Percentiles rank a stretch among this genome's conserved stretches.
Conservation (phyloP, 2,329 filamentous ascomycete species). For the Colletotrichum lindemuthianum region DNA sequence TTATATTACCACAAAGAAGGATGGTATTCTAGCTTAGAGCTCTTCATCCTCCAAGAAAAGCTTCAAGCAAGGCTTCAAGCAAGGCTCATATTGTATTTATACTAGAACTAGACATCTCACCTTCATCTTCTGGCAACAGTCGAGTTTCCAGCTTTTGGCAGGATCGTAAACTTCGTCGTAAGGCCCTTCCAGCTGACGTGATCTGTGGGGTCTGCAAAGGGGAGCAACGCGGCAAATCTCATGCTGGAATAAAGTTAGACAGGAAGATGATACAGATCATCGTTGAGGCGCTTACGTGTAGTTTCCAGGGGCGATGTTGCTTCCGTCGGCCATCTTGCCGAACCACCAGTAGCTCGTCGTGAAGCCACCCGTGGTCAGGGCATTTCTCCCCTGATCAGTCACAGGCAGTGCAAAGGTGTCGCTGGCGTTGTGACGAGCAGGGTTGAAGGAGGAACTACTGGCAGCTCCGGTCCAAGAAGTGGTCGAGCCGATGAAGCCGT, state of each 20-base stretch:
- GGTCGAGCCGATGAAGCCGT: conserved; percentile 54
- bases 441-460: conserved; percentile 44
- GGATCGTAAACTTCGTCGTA: conserved; percentile 22
- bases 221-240: conserved; percentile 24
- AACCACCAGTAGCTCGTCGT: conserved; percentile 51
- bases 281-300: conserved; percentile 46
- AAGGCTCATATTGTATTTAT: no score
- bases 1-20: no score
- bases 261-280: no score
- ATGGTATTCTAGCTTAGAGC: no score
- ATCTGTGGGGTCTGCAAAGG: conserved; percentile 14
- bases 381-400: conserved; percentile 40
- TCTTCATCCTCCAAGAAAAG: no score
- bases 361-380: conserved; percentile 45
- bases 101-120: not conserved
- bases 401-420: conserved; percentile 51
- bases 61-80: no score
- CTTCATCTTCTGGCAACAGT: not conserved
- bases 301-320: conserved; percentile 49
- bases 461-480: conserved; percentile 43
- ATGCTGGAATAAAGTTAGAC: conserved; percentile 10
- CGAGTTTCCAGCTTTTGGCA: conserved; percentile 18
- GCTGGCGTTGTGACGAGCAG: conserved; percentile 47
- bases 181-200: conserved; percentile 26
- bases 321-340: conserved; percentile 53